phyloP scores from a whole-genome alignment of 768 basidiomycete species.

The Macrocybe gigantea region DNA sequence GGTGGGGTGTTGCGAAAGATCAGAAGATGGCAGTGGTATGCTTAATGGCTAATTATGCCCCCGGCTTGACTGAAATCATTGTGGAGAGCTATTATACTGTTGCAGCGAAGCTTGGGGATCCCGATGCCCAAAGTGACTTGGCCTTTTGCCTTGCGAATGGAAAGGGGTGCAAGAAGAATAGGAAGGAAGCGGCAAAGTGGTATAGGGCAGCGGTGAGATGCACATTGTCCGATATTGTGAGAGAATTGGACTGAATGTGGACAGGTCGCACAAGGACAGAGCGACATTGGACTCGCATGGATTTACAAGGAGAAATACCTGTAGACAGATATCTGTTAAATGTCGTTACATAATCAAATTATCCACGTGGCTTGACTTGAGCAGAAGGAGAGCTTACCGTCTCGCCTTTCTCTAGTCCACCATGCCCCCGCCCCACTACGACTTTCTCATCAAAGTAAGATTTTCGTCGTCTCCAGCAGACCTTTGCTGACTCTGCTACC shows the following conservation, averaged over 20 bases:
- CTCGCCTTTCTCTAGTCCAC: slow-evolving; percentile 1
- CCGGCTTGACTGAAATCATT: neutral
- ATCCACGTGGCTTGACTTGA: neutral
- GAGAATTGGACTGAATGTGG: neutral
- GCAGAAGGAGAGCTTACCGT: too few species aligned
- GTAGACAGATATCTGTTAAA: slow-evolving; percentile 12
- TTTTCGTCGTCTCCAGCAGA: too few species aligned
- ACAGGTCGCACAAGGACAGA: slow-evolving; percentile 59
- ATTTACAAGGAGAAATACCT: slow-evolving; percentile 87
- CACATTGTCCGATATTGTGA: neutral
- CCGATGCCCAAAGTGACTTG: slow-evolving; percentile 82
- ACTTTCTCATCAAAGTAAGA: slow-evolving; percentile 89
- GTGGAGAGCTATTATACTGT: slow-evolving; percentile 75
- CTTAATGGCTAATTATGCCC: slow-evolving; percentile 10
- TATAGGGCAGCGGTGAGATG: slow-evolving; percentile 75
- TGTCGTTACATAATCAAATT: neutral
- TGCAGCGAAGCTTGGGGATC: slow-evolving; percentile 79
- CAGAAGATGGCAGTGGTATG: slow-evolving; percentile 85
- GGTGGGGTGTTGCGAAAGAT: slow-evolving; percentile 85
- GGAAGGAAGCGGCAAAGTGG: slow-evolving; percentile 83
- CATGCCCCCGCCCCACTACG: slow-evolving; percentile 94
- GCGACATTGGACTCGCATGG: slow-evolving; percentile 84
- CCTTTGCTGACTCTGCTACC: neutral
- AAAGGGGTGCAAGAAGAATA: slow-evolving; percentile 85
- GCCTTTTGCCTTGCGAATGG: slow-evolving; percentile 84